These are phyloP conservation scores for Teunomyces aglyptinius DNA, from an alignment of 805 yeast genomes.

Conservation along the genomic window DNA sequence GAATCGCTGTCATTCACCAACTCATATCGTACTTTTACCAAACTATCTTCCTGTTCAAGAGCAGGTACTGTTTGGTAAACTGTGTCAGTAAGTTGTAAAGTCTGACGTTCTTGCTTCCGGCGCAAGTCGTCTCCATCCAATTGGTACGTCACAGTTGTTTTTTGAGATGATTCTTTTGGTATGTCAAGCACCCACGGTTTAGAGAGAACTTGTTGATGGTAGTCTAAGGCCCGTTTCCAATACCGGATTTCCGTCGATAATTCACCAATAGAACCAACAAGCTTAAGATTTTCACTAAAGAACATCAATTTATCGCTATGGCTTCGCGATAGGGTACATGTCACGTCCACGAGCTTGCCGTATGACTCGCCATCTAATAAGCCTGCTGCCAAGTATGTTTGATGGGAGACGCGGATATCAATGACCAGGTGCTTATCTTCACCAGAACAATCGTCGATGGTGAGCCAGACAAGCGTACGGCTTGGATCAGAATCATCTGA, in stretches of 20 bases:
- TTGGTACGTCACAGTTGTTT: neutral
- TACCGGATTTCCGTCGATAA: slow-evolving; percentile 24
- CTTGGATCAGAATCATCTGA: neutral
- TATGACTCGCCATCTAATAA: slow-evolving; percentile 15
- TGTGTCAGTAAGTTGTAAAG: neutral
- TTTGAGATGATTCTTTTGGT: neutral
- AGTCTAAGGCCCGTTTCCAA: slow-evolving; percentile 27
- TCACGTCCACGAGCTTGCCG: slow-evolving; percentile 26
- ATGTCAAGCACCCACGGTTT: slow-evolving; percentile 23
- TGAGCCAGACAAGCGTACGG: slow-evolving; percentile 11
- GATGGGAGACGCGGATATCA: slow-evolving; percentile 16
- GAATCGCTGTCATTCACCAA: neutral
- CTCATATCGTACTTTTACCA: neutral
- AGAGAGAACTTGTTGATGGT: slow-evolving; percentile 15
- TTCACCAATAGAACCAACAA: slow-evolving; percentile 16
- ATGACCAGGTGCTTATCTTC: slow-evolving; percentile 20
- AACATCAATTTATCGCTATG: neutral
- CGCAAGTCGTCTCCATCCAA: neutral
- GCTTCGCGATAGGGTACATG: slow-evolving; percentile 13
- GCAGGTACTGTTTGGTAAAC: neutral
- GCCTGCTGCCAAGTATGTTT: slow-evolving; percentile 13
- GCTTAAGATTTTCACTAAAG: slow-evolving; percentile 2
- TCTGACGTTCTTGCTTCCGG: neutral
- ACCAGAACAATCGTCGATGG: slow-evolving; percentile 37
- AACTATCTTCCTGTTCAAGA: neutral